phyloP scores from a whole-genome alignment of 106 monocot genomes.

The Dendrobium catenatum region DNA sequence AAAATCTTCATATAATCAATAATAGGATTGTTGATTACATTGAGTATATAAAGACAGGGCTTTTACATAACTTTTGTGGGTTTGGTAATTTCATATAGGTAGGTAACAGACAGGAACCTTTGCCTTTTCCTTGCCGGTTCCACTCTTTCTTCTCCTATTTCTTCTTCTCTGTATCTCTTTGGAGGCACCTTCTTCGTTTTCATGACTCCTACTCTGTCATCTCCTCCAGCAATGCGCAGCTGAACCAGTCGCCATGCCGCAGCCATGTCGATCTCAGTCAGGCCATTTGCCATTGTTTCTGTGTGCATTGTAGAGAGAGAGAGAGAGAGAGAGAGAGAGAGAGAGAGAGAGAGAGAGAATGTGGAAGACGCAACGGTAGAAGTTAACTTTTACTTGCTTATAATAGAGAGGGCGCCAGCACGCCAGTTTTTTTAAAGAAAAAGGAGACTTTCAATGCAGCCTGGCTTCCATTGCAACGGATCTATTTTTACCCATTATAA shows the following conservation, averaged over 20 bases:
- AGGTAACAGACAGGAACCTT: neutral
- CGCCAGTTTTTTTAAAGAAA: neutral
- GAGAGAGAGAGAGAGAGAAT: neutral
- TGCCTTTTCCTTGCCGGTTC: neutral
- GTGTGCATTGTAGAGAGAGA: neutral
- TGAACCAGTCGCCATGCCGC: neutral
- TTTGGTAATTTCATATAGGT: conserved; percentile 1
- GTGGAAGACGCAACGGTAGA: neutral
- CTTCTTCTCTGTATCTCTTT: conserved; percentile 2
- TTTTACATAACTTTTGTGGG: neutral
- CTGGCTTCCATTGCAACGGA: neutral
- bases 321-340: neutral
- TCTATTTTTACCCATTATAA: no score
- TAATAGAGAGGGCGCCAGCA: neutral
- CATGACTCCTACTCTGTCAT: neutral
- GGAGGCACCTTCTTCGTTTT: neutral
- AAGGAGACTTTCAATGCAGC: neutral
- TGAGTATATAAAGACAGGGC: neutral
- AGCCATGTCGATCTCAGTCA: neutral
- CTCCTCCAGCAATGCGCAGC: neutral
- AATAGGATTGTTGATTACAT: neutral
- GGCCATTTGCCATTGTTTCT: neutral
- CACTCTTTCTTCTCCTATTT: neutral
- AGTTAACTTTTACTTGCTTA: neutral
- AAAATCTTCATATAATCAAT: neutral